phyloP scores from a whole-genome alignment of 176 grass and related monocot genomes.

The Aegilops bicornis region DNA sequence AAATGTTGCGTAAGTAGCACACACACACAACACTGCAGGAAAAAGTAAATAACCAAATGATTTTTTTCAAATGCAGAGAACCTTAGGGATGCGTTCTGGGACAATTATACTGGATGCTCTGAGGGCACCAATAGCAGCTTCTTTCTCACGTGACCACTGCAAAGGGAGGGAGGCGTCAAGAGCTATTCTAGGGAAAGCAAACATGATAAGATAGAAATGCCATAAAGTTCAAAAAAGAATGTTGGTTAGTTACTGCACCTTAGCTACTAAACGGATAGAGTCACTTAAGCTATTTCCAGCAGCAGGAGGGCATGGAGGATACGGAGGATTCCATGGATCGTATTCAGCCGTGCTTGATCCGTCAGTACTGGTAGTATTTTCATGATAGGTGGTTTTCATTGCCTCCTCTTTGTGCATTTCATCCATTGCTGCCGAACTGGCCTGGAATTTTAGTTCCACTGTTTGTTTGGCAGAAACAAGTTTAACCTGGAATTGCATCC shows the following conservation, averaged over 20 bases:
- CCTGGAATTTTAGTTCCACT: background rate
- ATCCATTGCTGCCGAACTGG: background rate
- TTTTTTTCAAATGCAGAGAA: constrained; percentile 2
- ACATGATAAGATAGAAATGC: background rate
- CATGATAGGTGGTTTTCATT: background rate
- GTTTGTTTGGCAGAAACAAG: background rate
- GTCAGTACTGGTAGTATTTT: background rate
- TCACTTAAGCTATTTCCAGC: background rate
- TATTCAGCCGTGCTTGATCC: background rate
- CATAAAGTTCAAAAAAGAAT: background rate
- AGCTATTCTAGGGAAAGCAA: background rate
- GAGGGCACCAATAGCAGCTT: background rate
- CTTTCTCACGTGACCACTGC: background rate
- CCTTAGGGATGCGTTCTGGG: constrained; percentile 8
- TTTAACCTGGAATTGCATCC: background rate
- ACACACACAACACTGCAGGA: background rate
- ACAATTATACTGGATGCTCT: constrained; percentile 18
- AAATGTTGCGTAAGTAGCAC: background rate
- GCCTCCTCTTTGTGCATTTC: background rate
- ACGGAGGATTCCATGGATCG: background rate
- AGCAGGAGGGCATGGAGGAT: background rate
- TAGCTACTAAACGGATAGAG: background rate
- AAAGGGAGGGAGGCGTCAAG: background rate
- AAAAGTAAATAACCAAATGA: background rate
- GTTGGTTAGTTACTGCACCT: constrained; percentile 3